phyloP scores from a whole-genome alignment of 139 green algal species.

The Tetraselmis chui region DNA sequence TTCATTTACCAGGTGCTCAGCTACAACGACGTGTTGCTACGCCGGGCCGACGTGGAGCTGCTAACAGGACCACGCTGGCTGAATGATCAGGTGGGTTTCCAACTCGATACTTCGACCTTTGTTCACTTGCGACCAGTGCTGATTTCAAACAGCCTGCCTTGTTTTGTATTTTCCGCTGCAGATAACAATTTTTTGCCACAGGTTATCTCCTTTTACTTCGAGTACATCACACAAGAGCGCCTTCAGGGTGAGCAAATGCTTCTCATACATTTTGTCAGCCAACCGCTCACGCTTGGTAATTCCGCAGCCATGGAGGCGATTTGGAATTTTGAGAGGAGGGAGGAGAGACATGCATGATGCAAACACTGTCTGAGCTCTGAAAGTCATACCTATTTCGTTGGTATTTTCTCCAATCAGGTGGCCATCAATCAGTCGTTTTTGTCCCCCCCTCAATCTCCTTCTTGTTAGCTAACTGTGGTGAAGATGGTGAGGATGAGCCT shows the following conservation, averaged over 20 bases:
- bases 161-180: too few species aligned
- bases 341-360: too few species aligned
- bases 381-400: background rate
- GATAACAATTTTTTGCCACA: background rate
- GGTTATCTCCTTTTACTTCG: background rate
- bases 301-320: too few species aligned
- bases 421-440: background rate
- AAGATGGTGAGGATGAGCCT: background rate
- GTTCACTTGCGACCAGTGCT: too few species aligned
- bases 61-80: conserved; percentile 44
- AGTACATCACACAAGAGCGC: too few species aligned
- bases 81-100: conserved; percentile 50
- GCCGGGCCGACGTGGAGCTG: conserved; percentile 33
- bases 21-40: conserved; percentile 55
- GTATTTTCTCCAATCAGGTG: background rate
- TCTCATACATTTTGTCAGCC: too few species aligned
- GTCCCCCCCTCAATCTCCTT: background rate
- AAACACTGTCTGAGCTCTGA: background rate
- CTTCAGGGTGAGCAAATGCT: too few species aligned
- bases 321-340: too few species aligned
- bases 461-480: background rate
- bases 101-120: background rate
- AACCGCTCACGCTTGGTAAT: too few species aligned
- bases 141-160: too few species aligned
- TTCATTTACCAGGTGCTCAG: conserved; percentile 39